A percentile compares a stretch with the other conserved stretches of the same genome.
Evolutionary conservation across 345 rosid species (phyloP).

Genomic region (Turnera subulata): DNA sequence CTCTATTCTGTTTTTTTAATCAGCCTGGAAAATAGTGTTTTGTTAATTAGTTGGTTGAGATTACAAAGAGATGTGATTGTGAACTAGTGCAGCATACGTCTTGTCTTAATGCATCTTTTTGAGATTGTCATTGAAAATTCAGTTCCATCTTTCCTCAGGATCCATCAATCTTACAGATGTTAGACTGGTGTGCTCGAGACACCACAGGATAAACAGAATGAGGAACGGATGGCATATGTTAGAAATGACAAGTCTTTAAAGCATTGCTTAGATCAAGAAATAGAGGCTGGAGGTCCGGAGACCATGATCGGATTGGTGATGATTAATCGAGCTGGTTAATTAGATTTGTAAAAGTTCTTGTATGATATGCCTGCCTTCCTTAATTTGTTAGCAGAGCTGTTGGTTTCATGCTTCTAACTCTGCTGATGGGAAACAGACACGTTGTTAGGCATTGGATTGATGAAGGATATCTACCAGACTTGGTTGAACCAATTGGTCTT

Average conservation of each 20-base stretch:
- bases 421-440: conserved; percentile 9
- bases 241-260: conserved; percentile 87
- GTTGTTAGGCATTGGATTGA: conserved; percentile 86
- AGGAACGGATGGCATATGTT: conserved; percentile 80
- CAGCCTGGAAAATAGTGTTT: background rate
- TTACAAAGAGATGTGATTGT: no score
- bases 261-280: conserved; percentile 81
- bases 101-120: no score
- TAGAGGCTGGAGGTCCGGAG: conserved; percentile 87
- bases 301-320: conserved; percentile 84
- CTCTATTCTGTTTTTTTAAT: no score
- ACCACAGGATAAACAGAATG: conserved; percentile 71
- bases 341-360: background rate
- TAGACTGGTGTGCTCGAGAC: conserved; percentile 72
- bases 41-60: no score
- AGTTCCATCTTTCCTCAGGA: conserved; percentile 46
- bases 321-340: no score
- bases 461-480: conserved; percentile 75
- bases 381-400: conserved; percentile 1
- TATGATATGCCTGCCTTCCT: background rate
- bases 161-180: conserved; percentile 89
- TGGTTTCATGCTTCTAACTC: conserved; percentile 1
- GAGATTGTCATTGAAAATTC: background rate
- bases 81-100: no score
- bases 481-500: conserved; percentile 98